These are phyloP conservation scores for Cicer judaicum DNA, from an alignment of 306 rosid genomes.

Conservation along the genomic window DNA sequence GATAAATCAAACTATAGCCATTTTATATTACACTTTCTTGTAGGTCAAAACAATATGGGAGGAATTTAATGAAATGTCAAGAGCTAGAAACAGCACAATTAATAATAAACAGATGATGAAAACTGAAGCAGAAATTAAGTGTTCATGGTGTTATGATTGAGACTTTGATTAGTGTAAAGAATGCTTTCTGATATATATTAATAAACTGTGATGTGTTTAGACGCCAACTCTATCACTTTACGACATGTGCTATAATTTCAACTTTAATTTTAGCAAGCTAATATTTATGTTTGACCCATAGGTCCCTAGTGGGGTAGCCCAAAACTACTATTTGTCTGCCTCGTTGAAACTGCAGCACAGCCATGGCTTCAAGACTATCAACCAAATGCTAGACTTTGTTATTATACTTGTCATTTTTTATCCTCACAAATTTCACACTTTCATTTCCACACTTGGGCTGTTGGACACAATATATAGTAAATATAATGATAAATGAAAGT, in stretches of 20 bases:
- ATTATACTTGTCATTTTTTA: constrained; percentile 13
- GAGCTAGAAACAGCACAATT: neutral
- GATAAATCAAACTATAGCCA: constrained; percentile 37
- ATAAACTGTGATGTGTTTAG: constrained; percentile 1
- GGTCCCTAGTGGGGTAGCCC: constrained; percentile 14
- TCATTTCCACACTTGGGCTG: neutral
- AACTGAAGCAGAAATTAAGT: constrained; percentile 2
- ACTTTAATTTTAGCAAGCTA: neutral
- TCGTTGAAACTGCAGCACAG: constrained; percentile 8
- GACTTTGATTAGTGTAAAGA: neutral
- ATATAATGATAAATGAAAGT: neutral
- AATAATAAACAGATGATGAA: constrained; percentile 31
- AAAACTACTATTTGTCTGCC: constrained; percentile 18
- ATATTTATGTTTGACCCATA: neutral
- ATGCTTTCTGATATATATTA: neutral
- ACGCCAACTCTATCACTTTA: constrained; percentile 9
- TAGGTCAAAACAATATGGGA: neutral
- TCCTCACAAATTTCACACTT: neutral
- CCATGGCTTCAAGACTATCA: neutral
- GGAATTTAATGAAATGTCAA: constrained; percentile 27
- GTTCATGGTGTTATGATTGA: neutral
- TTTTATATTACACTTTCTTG: constrained; percentile 31
- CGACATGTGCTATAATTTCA: neutral
- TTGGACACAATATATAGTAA: constrained; percentile 4
- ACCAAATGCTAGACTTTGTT: neutral